Conservation (phyloP, 108 stramenopile genomes). For the Nitzschia putrida region DNA sequence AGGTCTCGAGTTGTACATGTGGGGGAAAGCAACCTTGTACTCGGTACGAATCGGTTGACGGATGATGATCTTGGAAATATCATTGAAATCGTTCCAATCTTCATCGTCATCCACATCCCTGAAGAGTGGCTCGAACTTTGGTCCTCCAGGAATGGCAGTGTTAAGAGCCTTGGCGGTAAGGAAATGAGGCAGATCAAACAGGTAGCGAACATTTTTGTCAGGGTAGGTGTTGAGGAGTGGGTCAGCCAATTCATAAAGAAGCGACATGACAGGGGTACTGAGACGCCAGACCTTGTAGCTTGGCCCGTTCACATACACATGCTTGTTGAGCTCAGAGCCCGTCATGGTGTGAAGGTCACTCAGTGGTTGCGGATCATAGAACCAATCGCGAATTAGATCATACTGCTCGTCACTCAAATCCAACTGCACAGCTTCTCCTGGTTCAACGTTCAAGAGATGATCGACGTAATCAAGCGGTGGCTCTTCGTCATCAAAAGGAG, state of each 20-base stretch:
- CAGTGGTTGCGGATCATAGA: constrained; percentile 79
- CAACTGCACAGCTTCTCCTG: constrained; percentile 68
- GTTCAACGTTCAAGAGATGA: constrained; percentile 98
- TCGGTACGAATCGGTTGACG: constrained; percentile 96
- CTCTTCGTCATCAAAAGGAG: constrained; percentile 99
- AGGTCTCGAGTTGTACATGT: constrained; percentile 97
- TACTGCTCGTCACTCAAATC: constrained; percentile 63
- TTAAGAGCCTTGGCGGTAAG: constrained; percentile 98
- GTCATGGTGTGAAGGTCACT: constrained; percentile 39
- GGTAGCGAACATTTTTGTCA: constrained; percentile 89
- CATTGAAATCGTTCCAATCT: constrained; percentile 99
- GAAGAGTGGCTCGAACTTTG: constrained; percentile 98
- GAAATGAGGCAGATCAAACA: constrained; percentile 94
- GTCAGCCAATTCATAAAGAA: constrained; percentile 91
- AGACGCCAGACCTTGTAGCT: constrained; percentile 94
- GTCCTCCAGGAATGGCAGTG: constrained; percentile 98
- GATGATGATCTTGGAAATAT: constrained; percentile 98
- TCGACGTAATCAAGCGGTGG: constrained; percentile 99
- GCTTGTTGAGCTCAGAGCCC: constrained; percentile 47
- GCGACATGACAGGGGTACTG: constrained; percentile 92
- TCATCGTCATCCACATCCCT: constrained; percentile 96
- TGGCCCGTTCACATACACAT: constrained; percentile 89
- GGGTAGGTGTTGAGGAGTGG: constrained; percentile 88
- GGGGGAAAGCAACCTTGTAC: constrained; percentile 96
- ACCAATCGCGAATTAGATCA: constrained; percentile 75